Conservation (phyloP, 2,329 filamentous ascomycete species). For the Bipolaris cookei region DNA sequence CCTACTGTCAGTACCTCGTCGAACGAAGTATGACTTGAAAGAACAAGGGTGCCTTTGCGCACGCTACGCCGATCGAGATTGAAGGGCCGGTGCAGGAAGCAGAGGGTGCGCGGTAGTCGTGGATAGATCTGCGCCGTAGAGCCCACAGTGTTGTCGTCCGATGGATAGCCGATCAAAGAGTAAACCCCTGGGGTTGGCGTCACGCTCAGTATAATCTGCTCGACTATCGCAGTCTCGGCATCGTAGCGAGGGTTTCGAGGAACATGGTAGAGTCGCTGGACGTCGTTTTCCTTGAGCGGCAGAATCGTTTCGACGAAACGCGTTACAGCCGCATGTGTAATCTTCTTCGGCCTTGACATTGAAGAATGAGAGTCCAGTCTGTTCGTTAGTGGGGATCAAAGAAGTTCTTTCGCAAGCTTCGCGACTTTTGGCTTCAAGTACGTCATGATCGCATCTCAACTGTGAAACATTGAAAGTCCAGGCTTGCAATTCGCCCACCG, state of each 20-base stretch:
- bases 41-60: constrained; percentile 36
- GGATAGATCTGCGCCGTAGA: not conserved
- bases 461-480: not conserved
- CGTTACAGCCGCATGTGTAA: constrained; percentile 39
- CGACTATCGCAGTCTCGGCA: constrained; percentile 34
- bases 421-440: constrained; percentile 17
- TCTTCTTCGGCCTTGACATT: constrained; percentile 32
- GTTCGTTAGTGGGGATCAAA: constrained; percentile 13
- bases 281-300: constrained; percentile 42
- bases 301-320: constrained; percentile 38
- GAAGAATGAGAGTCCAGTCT: constrained; percentile 1
- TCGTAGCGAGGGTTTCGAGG: constrained; percentile 39
- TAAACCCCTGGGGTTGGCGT: constrained; percentile 42
- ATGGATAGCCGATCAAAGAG: constrained; percentile 30
- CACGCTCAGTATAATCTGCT: constrained; percentile 42
- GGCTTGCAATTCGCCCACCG: not conserved
- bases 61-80: constrained; percentile 38
- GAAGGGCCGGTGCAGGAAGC: constrained; percentile 45
- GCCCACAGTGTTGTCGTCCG: constrained; percentile 10
- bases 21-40: constrained; percentile 48
- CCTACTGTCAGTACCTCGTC: constrained; percentile 50
- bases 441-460: constrained; percentile 29
- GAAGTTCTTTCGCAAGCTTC: constrained; percentile 10
- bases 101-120: constrained; percentile 37
- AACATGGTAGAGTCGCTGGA: constrained; percentile 44